phyloP scores from a whole-genome alignment of 1,139 yeast genomes.

The Hemisphaericaspora lyxosophila region DNA sequence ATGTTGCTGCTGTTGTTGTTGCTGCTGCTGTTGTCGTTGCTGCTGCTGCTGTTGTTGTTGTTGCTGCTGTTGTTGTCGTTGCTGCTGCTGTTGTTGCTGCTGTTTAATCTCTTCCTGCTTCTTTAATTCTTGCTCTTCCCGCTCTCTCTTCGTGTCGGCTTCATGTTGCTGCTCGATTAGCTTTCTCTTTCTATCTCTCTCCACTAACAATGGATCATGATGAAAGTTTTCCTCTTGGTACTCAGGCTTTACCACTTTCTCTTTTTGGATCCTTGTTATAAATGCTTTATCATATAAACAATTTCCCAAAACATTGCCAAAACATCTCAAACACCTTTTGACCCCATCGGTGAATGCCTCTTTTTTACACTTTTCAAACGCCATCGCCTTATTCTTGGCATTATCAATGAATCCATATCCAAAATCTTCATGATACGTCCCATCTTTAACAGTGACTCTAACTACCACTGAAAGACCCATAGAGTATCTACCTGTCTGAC shows the following conservation, averaged over 20 bases:
- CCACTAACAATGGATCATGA: constrained; percentile 37
- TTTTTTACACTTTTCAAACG: constrained; percentile 78
- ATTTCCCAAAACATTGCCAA: constrained; percentile 79
- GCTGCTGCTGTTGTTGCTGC: constrained; percentile 5
- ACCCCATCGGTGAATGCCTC: constrained; percentile 82
- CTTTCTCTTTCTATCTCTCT: constrained; percentile 27
- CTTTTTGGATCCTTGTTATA: constrained; percentile 53
- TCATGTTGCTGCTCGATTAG: constrained; percentile 8
- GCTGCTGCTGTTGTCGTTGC: constrained; percentile 3
- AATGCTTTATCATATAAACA: constrained; percentile 74
- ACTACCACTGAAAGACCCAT: constrained; percentile 73
- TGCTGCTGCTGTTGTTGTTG: constrained; percentile 2
- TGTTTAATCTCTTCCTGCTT: constrained; percentile 2
- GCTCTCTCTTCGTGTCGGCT: constrained; percentile 4
- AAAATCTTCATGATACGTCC: constrained; percentile 76
- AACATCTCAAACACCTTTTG: constrained; percentile 72
- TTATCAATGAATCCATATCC: constrained; percentile 81
- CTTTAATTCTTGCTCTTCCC: constrained; percentile 1
- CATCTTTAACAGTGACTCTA: constrained; percentile 69
- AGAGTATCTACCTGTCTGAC: constrained; percentile 51
- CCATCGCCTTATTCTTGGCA: constrained; percentile 66
- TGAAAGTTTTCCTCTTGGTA: constrained; percentile 49
- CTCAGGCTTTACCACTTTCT: constrained; percentile 53
- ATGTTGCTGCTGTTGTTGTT: constrained; percentile 7
- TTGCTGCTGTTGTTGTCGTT: constrained; percentile 3